Conservation (phyloP, 192 early-diverging fungal species). For the Coemansia sp. region DNA sequence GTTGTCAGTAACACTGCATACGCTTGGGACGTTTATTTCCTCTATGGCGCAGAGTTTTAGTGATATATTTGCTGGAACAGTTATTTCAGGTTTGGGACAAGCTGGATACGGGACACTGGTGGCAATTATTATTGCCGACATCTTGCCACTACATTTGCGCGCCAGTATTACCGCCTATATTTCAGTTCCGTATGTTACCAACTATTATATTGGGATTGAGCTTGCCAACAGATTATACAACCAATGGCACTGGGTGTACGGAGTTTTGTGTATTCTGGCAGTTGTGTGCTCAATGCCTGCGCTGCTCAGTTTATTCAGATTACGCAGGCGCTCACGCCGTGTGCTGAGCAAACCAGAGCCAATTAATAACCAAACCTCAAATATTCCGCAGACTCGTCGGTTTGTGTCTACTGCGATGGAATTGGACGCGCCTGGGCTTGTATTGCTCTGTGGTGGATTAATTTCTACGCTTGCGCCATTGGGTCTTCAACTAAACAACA, state of each 20-base stretch:
- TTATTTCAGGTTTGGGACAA: constrained; percentile 42
- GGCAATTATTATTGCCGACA: constrained; percentile 41
- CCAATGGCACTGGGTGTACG: constrained; percentile 52
- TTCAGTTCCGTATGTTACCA: constrained; percentile 41
- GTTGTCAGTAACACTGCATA: constrained; percentile 32
- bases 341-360: not conserved
- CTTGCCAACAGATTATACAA: constrained; percentile 24
- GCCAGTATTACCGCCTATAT: constrained; percentile 34
- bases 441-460: constrained; percentile 42
- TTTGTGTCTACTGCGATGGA: constrained; percentile 18
- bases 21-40: constrained; percentile 34
- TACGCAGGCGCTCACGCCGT: not conserved
- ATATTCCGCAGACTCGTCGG: constrained; percentile 1
- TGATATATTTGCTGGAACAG: constrained; percentile 39
- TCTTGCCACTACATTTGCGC: constrained; percentile 42
- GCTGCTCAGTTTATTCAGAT: constrained; percentile 22
- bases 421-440: constrained; percentile 33
- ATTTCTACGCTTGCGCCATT: constrained; percentile 41
- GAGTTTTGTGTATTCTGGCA: constrained; percentile 33
- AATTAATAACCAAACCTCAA: not conserved
- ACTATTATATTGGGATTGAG: constrained; percentile 49
- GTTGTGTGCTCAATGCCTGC: constrained; percentile 37
- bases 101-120: constrained; percentile 46
- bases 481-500: constrained; percentile 46
- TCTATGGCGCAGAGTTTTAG: constrained; percentile 32